phyloP scores from a whole-genome alignment of 1,284 basidiomycete species.

The Naganishia cerealis region DNA sequence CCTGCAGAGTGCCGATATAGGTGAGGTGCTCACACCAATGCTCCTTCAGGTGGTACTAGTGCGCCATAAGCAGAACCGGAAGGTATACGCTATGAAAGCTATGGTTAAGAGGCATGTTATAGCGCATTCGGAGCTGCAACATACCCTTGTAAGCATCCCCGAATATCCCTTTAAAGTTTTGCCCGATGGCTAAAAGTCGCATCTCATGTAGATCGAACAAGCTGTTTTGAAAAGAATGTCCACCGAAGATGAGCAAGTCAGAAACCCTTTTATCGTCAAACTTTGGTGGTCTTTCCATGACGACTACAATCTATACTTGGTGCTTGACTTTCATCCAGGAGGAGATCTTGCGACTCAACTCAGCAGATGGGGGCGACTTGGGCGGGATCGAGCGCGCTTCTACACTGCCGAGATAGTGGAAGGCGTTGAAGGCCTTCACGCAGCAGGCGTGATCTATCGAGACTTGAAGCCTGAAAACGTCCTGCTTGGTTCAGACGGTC shows the following conservation, averaged over 20 bases:
- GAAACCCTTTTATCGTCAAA: slow-evolving; percentile 89
- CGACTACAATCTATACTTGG: slow-evolving; percentile 79
- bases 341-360: slow-evolving; percentile 95
- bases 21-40: slow-evolving; percentile 3
- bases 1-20: background rate
- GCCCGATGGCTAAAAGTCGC: background rate
- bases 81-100: slow-evolving; percentile 88
- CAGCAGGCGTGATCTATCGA: slow-evolving; percentile 56
- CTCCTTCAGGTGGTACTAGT: slow-evolving; percentile 70
- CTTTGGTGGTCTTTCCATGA: slow-evolving; percentile 96
- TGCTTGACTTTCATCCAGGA: slow-evolving; percentile 56
- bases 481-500: slow-evolving; percentile 85
- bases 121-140: slow-evolving; percentile 89
- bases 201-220: slow-evolving; percentile 69
- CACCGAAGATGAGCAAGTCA: slow-evolving; percentile 62
- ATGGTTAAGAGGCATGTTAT: slow-evolving; percentile 95
- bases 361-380: slow-evolving; percentile 86
- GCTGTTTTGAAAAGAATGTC: slow-evolving; percentile 84
- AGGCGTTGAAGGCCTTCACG: slow-evolving; percentile 78
- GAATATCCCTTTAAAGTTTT: background rate
- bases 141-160: slow-evolving; percentile 63
- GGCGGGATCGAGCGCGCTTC: slow-evolving; percentile 87
- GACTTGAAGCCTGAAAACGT: slow-evolving; percentile 73
- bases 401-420: slow-evolving; percentile 95
- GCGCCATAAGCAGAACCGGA: slow-evolving; percentile 67